Evolutionary conservation across 495 filamentous ascomycete genomes (phyloP).

Genomic region (Aspergillus sparsus): DNA sequence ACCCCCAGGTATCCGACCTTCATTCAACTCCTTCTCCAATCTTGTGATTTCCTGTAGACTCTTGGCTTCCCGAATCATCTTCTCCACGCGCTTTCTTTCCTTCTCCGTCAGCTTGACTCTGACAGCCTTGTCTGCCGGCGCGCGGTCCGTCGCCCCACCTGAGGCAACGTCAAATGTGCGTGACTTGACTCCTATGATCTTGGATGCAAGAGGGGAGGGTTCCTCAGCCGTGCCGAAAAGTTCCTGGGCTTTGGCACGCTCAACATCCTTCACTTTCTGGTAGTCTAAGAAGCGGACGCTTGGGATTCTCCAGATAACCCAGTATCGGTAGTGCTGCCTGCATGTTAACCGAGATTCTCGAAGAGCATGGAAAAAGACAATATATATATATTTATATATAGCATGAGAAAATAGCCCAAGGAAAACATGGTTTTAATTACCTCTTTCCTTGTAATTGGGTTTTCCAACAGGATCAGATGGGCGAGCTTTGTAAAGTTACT

Average conservation of each 20-base stretch:
- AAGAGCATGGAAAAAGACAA: too few relatives aligned
- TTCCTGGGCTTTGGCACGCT: slow-evolving; percentile 71
- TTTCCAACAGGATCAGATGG: slow-evolving; percentile 80
- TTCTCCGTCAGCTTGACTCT: slow-evolving; percentile 67
- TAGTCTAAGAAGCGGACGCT: slow-evolving; percentile 91
- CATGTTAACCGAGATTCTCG: too few relatives aligned
- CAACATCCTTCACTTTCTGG: slow-evolving; percentile 81
- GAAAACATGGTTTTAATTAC: slow-evolving; percentile 48
- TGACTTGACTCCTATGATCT: slow-evolving; percentile 89
- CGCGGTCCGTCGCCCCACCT: slow-evolving; percentile 39
- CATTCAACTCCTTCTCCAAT: slow-evolving; percentile 81
- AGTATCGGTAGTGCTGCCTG: slow-evolving; percentile 82
- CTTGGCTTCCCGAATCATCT: slow-evolving; percentile 78
- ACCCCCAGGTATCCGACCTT: slow-evolving; percentile 78
- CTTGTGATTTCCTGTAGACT: slow-evolving; percentile 81
- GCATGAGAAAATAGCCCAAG: not conserved
- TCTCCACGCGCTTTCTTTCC: slow-evolving; percentile 69
- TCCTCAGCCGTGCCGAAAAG: slow-evolving; percentile 77
- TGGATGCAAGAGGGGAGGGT: slow-evolving; percentile 78
- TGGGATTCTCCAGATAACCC: slow-evolving; percentile 84
- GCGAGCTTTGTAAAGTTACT: slow-evolving; percentile 66
- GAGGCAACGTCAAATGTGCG: slow-evolving; percentile 71
- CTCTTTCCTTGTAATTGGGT: slow-evolving; percentile 90
- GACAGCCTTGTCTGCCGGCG: slow-evolving; percentile 62
- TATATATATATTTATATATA: not conserved